Evolutionary conservation across 208 protist genomes (phyloP).

Genomic region (Trypanosoma mega): DNA sequence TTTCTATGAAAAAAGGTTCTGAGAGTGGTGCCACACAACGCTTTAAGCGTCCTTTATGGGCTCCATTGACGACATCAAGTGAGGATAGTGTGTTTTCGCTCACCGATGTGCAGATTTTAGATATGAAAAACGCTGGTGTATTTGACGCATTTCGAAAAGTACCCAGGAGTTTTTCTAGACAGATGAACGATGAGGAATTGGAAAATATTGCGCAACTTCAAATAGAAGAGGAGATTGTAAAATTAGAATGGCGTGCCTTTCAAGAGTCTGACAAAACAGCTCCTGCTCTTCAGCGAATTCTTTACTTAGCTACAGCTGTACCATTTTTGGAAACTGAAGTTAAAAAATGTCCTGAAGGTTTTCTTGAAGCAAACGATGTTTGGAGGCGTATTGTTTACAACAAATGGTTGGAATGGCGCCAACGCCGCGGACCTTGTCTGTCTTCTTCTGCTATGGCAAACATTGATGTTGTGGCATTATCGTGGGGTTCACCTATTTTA

Average conservation of each 20-base stretch:
- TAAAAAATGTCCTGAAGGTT: slow-evolving; percentile 5
- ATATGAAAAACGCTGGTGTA: slow-evolving; percentile 33
- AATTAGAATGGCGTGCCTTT: slow-evolving; percentile 75
- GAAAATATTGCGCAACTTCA: slow-evolving; percentile 15
- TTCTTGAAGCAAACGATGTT: slow-evolving; percentile 3
- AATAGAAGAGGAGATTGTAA: slow-evolving; percentile 57
- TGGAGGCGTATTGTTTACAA: slow-evolving; percentile 31
- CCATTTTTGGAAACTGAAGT: slow-evolving; percentile 38
- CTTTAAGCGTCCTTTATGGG: slow-evolving; percentile 5
- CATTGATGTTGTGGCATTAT: slow-evolving; percentile 9
- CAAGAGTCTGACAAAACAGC: slow-evolving; percentile 60
- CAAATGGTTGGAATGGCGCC: slow-evolving; percentile 33
- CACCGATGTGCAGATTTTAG: slow-evolving; percentile 36
- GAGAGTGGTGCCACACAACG: slow-evolving; percentile 19
- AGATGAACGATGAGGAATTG: slow-evolving; percentile 4
- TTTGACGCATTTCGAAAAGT: slow-evolving; percentile 25
- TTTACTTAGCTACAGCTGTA: slow-evolving; percentile 69
- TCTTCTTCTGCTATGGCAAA: neutral
- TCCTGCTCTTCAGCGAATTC: slow-evolving; percentile 63
- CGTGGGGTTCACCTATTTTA: slow-evolving; percentile 68
- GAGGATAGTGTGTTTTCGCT: slow-evolving; percentile 77
- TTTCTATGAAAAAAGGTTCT: slow-evolving; percentile 7
- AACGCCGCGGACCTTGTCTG: neutral
- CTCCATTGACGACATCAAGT: slow-evolving; percentile 14
- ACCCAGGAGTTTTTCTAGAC: neutral